Conservation (phyloP, 768 basidiomycete genomes). For the Pleurotus pulmonarius region DNA sequence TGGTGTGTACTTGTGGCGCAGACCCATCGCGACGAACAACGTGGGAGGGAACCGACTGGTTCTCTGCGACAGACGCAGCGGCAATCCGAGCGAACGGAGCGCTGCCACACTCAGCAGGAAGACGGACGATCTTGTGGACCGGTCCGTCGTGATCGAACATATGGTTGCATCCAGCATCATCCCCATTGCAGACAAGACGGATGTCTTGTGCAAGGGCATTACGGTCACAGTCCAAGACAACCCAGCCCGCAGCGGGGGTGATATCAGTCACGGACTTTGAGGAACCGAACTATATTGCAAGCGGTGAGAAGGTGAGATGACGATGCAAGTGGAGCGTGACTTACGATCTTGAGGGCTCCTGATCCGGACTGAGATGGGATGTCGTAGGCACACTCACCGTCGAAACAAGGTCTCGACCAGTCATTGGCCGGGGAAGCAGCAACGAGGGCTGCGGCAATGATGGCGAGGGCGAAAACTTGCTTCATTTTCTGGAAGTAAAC, state of each 20-base stretch:
- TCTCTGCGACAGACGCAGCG: conserved; percentile 26
- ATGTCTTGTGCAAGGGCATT: conserved; percentile 7
- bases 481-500: neutral
- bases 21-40: conserved; percentile 22
- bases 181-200: conserved; percentile 7
- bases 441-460: conserved; percentile 5
- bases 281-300: conserved; percentile 1
- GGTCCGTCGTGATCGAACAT: conserved; percentile 35
- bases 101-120: conserved; percentile 31
- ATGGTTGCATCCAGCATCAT: conserved; percentile 31
- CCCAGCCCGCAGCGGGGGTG: conserved; percentile 6
- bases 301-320: neutral
- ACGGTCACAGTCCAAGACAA: conserved; percentile 4
- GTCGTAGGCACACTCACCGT: conserved; percentile 6
- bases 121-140: conserved; percentile 46
- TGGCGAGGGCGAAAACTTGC: conserved; percentile 3
- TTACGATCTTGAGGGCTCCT: conserved; percentile 1
- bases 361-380: neutral
- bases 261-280: conserved; percentile 4
- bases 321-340: neutral
- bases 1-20: conserved; percentile 25
- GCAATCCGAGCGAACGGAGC: conserved; percentile 25
- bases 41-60: conserved; percentile 30
- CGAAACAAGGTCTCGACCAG: conserved; percentile 4
- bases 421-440: conserved; percentile 3